Evolutionary conservation across 768 basidiomycete species (phyloP).

Genomic region (Xerocomus spinulosus): DNA sequence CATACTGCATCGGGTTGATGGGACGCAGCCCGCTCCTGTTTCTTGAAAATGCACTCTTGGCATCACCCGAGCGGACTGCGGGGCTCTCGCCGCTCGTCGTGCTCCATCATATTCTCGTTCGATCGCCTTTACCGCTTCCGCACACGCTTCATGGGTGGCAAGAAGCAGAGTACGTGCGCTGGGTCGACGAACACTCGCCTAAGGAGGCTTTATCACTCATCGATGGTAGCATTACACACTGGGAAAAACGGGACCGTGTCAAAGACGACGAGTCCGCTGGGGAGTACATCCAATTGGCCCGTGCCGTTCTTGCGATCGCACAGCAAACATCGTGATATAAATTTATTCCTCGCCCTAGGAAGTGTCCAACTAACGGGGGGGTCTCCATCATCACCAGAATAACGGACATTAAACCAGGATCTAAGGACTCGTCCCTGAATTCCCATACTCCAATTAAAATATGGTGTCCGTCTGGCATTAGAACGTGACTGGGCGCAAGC

Average conservation of each 20-base stretch:
- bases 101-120: slow-evolving; percentile 87
- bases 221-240: slow-evolving; percentile 70
- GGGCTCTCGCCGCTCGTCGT: slow-evolving; percentile 86
- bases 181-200: slow-evolving; percentile 88
- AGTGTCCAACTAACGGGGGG: too few species aligned
- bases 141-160: slow-evolving; percentile 91
- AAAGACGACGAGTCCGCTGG: slow-evolving; percentile 44
- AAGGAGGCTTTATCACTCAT: slow-evolving; percentile 78
- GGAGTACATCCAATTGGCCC: slow-evolving; percentile 66
- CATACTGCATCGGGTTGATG: not conserved
- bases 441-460: too few species aligned
- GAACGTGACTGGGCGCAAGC: not conserved
- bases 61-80: slow-evolving; percentile 58
- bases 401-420: too few species aligned
- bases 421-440: too few species aligned
- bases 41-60: slow-evolving; percentile 70
- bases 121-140: slow-evolving; percentile 80
- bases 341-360: not conserved
- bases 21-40: slow-evolving; percentile 78
- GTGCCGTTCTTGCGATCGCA: slow-evolving; percentile 55
- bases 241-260: slow-evolving; percentile 69
- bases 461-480: not conserved
- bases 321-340: slow-evolving; percentile 10
- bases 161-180: slow-evolving; percentile 92
- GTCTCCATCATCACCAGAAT: not conserved